Conservation (phyloP, 306 rosid species). For the Lithocarpus polystachyus region DNA sequence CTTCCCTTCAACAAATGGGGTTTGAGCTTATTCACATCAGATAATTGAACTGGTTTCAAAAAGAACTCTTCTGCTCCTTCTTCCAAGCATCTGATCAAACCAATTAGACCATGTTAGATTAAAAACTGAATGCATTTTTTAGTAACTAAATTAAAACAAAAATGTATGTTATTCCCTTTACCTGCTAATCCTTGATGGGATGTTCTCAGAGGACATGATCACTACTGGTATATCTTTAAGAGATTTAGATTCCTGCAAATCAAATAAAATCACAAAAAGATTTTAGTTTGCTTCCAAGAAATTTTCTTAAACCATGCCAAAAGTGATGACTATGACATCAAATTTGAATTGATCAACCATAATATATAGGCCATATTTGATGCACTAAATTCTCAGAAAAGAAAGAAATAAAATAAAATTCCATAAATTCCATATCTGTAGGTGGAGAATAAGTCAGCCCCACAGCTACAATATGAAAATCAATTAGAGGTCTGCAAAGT, state of each 20-base stretch:
- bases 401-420: background rate
- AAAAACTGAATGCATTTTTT: background rate
- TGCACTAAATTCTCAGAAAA: background rate
- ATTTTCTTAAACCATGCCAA: no score
- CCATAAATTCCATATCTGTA: background rate
- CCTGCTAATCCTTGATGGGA: slow-evolving; percentile 83
- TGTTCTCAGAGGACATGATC: slow-evolving; percentile 90
- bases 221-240: slow-evolving; percentile 87
- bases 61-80: slow-evolving; percentile 89
- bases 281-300: background rate
- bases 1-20: slow-evolving; percentile 64
- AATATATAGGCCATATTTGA: no score
- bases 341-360: no score
- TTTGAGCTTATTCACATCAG: slow-evolving; percentile 73
- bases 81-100: slow-evolving; percentile 67
- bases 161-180: slow-evolving; percentile 20
- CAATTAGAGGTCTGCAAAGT: no score
- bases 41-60: slow-evolving; percentile 71
- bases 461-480: no score
- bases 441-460: no score
- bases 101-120: slow-evolving; percentile 15
- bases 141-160: background rate
- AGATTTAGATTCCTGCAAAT: slow-evolving; percentile 71
- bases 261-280: slow-evolving; percentile 9
- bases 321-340: no score